Evolutionary conservation across 2,329 filamentous ascomycete genomes (phyloP), one percentile per base, ranked within the genome.

Genomic region (Ophiostoma novo-ulmi): DNA sequence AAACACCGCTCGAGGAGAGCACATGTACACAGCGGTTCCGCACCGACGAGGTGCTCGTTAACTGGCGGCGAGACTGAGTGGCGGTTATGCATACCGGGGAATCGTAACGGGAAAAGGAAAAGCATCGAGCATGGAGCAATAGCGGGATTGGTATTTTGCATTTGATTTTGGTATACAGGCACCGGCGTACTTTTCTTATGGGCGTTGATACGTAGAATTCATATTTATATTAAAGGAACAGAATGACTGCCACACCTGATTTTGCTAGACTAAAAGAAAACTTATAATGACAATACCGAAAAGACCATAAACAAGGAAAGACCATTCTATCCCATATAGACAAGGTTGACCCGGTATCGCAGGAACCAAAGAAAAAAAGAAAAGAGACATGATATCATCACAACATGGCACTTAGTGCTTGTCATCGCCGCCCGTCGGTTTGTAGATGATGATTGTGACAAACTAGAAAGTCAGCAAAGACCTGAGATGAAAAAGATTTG

Each of bases 371-470:
- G 17, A 35, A 36, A 64, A 64, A 64, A 36, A 22, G 6, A 39
- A 22, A 38, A 10, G 41, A 39, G n/a, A 48, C 17, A 48, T 48
- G 38, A n/a, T 20, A n/a, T 14, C 10, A 58, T 26, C 58, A 13
- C 26, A n/a, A 35, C 8, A 55, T 17, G 36, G 38, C 39, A 8
- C 14, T 39, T 61, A 74, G 13, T 68, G 69, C 68, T 78, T 80
- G 48, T 86, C 82, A 73, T 87, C 85, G n/a, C 81, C 79, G 6
- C 84, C 84, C 13, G 93, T 93, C 22, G 93, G 93, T 83, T 97
- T 98, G 82, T 98, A 98, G 83, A 98, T 90, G 78, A 98, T 97
- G 2, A 94, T 97, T 4, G 94, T 98, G 48, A 98, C 91, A 80
- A 98, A 98, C 94, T 97, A 76, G 70, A 20, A 26, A 52, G 55